Evolutionary conservation across 129 eudicot species (phyloP), one percentile per base, ranked within the genome.

Genomic region (Tagetes erecta): DNA sequence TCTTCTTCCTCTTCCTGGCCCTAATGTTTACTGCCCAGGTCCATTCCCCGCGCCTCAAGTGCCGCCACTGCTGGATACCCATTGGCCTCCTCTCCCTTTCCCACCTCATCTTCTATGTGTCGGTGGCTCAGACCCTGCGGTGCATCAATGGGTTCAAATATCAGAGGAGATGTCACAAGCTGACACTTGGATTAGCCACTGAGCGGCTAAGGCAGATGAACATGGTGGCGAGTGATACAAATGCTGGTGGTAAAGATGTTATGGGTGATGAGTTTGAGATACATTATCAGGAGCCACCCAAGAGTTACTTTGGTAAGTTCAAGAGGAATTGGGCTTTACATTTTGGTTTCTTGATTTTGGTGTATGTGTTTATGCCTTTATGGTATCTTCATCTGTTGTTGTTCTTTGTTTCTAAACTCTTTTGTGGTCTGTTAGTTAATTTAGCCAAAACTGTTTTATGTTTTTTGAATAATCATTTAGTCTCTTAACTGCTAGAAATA

Each of bases 221-320:
- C 71, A 38, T 47, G 70, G 47, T 82, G 6, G 9, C 27, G 2
- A 42, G 8, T 56, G 72, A 38, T 42, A 78, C 33, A 8, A 56
- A 1, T 30, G 72, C 40, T 40, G 73, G 2, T 1, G 82, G 73
- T 1, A 72, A 45, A 46, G 87, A 74, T 30, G 86, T 78, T 1
- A 57, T 8, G 42, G 89, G 83, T 60, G 95, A 88, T 37, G 89
- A 82, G 51, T 74, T 84, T 39, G 95, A 91, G 83, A 79, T 91
- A 6, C 88, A 83, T 75, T 91, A 91, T 77, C 97, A 91, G 70
- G 97, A 91, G 64, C 97, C 95, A 46, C 95, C 95, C 20, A 86
- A 91, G 83, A 91, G 88, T 81, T 91, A 91, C 72, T 91, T 91
- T 79, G 79, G 72, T n/a, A 82, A 82, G 79, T 82, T 82, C 38